Conservation (phyloP, 2,329 filamentous ascomycete genomes). For the Sporothrix schenckii region DNA sequence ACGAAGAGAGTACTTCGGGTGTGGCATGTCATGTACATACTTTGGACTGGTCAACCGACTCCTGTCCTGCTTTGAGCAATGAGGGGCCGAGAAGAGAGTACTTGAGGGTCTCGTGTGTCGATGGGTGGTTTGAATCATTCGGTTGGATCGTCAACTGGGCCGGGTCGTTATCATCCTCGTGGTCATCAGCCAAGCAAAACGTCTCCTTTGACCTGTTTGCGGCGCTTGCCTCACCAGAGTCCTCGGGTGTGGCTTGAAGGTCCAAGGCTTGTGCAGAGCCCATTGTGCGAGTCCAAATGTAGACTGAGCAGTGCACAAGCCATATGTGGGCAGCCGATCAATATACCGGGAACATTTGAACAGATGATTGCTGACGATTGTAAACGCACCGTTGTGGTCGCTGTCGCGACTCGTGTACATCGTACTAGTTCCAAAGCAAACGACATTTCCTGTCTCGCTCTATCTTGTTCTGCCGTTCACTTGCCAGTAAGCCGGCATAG, state of each 20-base stretch:
- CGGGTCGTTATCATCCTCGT: neutral
- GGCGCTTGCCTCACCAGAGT: neutral
- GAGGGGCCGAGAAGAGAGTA: slow-evolving; percentile 89
- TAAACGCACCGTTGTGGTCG: neutral
- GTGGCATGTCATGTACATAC: slow-evolving; percentile 46
- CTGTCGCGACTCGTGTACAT: neutral
- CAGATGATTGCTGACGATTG: neutral
- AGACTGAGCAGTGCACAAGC: neutral
- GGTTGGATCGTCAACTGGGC: neutral
- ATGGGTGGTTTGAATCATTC: neutral
- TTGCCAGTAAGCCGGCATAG: too few relatives aligned
- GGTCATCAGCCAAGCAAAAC: neutral
- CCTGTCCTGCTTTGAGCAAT: slow-evolving; percentile 90
- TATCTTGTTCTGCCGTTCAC: too few relatives aligned
- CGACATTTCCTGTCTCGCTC: neutral
- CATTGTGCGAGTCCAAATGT: slow-evolving; percentile 17
- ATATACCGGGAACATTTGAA: neutral
- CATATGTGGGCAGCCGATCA: neutral
- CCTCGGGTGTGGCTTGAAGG: neutral
- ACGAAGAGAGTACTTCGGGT: slow-evolving; percentile 11
- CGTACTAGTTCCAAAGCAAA: neutral
- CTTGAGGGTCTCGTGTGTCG: slow-evolving; percentile 68
- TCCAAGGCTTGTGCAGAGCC: neutral
- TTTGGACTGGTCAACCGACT: slow-evolving; percentile 88
- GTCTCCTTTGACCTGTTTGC: neutral